Evolutionary conservation across 2,329 filamentous ascomycete species (phyloP).

Genomic region (Didymella arachidicola): DNA sequence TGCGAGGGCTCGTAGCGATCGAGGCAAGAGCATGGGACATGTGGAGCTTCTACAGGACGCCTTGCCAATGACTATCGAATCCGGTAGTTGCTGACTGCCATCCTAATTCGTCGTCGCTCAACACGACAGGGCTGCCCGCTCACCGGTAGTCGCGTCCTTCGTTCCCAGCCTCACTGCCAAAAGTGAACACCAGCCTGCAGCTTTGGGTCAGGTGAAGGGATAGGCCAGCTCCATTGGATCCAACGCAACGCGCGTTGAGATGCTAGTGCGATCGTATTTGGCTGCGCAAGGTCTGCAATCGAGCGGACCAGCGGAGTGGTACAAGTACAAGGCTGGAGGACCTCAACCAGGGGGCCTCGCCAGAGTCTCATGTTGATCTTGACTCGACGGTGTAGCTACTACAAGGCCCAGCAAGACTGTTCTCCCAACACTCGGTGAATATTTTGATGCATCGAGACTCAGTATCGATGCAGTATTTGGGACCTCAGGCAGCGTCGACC

Average conservation of each 20-base stretch:
- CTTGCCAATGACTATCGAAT: slow-evolving; percentile 2
- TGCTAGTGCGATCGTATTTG: not conserved
- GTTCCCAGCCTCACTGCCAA: not conserved
- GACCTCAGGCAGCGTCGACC: slow-evolving; percentile 43
- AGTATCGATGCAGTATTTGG: not conserved
- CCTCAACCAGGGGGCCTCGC: not conserved
- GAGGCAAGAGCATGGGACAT: slow-evolving; percentile 19
- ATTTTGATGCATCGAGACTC: not conserved
- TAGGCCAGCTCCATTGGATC: not conserved
- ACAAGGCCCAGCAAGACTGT: not conserved
- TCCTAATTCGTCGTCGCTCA: slow-evolving; percentile 1
- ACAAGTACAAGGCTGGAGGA: not conserved
- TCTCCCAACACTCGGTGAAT: not conserved
- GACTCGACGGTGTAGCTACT: not conserved
- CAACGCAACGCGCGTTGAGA: not conserved
- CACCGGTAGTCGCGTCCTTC: slow-evolving; percentile 6
- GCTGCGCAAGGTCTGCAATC: not conserved
- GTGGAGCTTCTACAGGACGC: slow-evolving; percentile 17
- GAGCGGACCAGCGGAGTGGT: not conserved
- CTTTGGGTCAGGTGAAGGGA: not conserved
- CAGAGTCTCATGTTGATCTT: not conserved
- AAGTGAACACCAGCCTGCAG: not conserved
- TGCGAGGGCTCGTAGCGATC: slow-evolving; percentile 6
- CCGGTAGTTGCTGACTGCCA: slow-evolving; percentile 5
- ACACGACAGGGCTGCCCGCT: slow-evolving; percentile 16